Percentiles rank a stretch among this genome's conserved stretches.
phyloP scores from a whole-genome alignment of 1,284 basidiomycete genomes.

The Austroboletus novae-zelandiae region DNA sequence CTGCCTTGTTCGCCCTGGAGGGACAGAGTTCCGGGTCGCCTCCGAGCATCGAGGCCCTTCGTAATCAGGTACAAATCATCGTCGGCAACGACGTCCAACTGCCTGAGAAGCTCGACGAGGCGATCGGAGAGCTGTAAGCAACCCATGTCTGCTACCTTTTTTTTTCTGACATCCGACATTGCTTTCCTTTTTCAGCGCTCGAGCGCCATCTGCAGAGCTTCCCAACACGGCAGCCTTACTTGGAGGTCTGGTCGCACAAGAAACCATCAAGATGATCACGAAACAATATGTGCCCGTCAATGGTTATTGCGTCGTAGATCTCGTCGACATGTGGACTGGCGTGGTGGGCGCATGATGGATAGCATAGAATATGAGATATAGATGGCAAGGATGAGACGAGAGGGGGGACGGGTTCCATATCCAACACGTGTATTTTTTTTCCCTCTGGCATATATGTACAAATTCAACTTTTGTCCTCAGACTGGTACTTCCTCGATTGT shows the following conservation, averaged over 20 bases:
- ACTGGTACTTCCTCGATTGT: no score
- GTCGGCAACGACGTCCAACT: constrained; percentile 43
- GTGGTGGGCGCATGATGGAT: constrained; percentile 37
- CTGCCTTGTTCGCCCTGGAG: constrained; percentile 51
- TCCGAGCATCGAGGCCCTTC: constrained; percentile 37
- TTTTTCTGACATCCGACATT: constrained; percentile 3
- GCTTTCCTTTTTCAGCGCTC: constrained; percentile 45
- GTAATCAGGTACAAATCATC: constrained; percentile 30
- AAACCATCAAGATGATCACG: constrained; percentile 96
- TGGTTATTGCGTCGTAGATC: constrained; percentile 84
- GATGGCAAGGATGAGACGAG: no score
- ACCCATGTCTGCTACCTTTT: background rate
- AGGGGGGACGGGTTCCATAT: no score
- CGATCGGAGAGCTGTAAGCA: constrained; percentile 79
- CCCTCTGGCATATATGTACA: no score
- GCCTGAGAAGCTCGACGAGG: constrained; percentile 60
- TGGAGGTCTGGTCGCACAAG: constrained; percentile 95
- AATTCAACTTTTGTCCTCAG: no score
- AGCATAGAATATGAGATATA: background rate
- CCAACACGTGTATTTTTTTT: no score
- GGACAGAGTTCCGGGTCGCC: constrained; percentile 23
- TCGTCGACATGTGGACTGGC: constrained; percentile 80
- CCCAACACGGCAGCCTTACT: constrained; percentile 93
- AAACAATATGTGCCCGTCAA: constrained; percentile 93
- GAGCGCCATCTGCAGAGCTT: constrained; percentile 82